Evolutionary conservation across 192 early-diverging fungal genomes (phyloP), one percentile per base, ranked within the genome.

Genomic region (Linnemannia zychae): DNA sequence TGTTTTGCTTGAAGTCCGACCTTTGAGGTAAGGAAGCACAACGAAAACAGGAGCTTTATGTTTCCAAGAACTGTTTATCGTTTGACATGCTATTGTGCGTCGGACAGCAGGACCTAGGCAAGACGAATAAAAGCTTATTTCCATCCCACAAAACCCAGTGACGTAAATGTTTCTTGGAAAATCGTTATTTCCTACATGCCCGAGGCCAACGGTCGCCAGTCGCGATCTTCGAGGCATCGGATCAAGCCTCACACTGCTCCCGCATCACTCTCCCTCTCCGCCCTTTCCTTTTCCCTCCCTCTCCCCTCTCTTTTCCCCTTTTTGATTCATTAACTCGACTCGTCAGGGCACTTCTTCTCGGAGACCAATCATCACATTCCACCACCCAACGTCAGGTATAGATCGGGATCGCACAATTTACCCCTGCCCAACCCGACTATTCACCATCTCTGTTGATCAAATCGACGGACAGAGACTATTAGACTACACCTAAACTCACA

Each of bases 291-390:
- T 24, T 63, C 57, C 57, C 28, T 31, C 57, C 57, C 57, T 31
- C 57, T 63, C 57, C 57, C 28, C 28, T 24, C 28, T 3, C 28
- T 28, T 24, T 28, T 22, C 20, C 24, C 57, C 57, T 12, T 63
- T 63, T 63, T 63, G 57, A 63, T 63, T 63, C 57, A 15, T 63
- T 33, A 28, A 63, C 57, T 63, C 57, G 57, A 63, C 57, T 63
- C 28, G 57, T 24, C 57, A 63, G 57, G 57, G 57, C 57, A 31
- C 57, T 31, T 63, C 57, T 63, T 33, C 57, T 63, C 57, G 57
- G 57, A 63, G 57, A 63, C 57, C 57, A 28, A 63, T 63, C 57
- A 63, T 63, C 57, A 63, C 31, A 63, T 63, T 31, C 57, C 57
- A 60, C 11, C 57, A 33, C 28, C 13, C 24, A 31, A n/a, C 57